Base-by-base conservation (phyloP, 257 asterid species). In the Parsonsia alboflavescens region DNA sequence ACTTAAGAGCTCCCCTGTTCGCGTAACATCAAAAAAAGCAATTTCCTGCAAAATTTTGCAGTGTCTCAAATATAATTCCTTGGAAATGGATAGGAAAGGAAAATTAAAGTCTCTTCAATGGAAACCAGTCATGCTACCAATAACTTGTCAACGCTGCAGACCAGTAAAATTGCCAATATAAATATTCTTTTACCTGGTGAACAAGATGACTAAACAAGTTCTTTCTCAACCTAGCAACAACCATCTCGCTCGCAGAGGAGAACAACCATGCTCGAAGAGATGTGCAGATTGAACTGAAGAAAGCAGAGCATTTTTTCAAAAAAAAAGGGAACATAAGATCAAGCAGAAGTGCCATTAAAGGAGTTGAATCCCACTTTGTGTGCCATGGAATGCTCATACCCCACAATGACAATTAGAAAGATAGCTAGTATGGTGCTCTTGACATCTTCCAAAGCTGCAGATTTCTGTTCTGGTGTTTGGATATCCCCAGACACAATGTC, bases 1-100 rank as follows among this genome's bases (percentile, higher is more conserved):
- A 80, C 98, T 93, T 73, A 93, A 79, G 74, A 93, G 94, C 80
- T 93, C 98, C 76, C 98, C 98, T 16, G 98, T 93, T 44, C 98
- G 92, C 70, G 97, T 89, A 73, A 93, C 86, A 81, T 93, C 98
- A 39, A 84, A 93, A 82, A 93, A 93, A 12, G 96, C 98, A 81
- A 93, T 86, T 81, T 93, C 97, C 97, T 91, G 75, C 73, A 73
- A 52, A 70, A 13, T 16, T 48, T 46, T 15, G 13, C 45, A 33
- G 24, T 13, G 13, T 22, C 26, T 16, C 13, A 26, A 44, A 42
- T 45, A 15, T 59, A 45, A 24, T 42, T 56, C 57, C 52, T 21
- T 22, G 6, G 46, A 2, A 33, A 33, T 3, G 39, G 3, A 33
- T 33, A 3, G 39, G 39, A 33, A 33, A 33, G 39, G 39, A 33